These are phyloP conservation scores for Ophiorrhiza pumila DNA, from an alignment of 257 asterid genomes.

Conservation along the genomic window DNA sequence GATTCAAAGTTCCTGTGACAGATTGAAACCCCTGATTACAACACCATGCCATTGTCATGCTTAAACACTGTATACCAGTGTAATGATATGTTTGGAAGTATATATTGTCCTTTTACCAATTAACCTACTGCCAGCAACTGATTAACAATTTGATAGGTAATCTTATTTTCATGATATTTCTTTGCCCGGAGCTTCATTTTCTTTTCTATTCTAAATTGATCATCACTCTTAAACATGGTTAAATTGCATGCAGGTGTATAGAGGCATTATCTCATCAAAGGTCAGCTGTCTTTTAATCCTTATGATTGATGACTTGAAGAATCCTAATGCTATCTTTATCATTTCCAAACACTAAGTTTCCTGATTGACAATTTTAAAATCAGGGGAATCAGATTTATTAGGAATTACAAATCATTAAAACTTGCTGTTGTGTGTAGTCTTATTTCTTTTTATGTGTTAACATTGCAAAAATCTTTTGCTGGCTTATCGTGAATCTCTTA, in stretches of 20 bases:
- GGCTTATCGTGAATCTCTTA: no score
- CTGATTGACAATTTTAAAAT: neutral
- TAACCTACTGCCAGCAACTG: neutral
- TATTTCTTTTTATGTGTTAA: no score
- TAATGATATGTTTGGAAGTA: neutral
- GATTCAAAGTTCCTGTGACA: neutral
- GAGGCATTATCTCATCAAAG: conserved; percentile 3
- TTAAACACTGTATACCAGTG: neutral
- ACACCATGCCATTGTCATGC: neutral
- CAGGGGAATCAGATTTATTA: no score
- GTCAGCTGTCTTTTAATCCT: neutral
- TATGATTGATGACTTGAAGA: neutral
- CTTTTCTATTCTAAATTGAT: neutral
- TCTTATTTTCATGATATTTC: no score
- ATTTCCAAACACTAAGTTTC: neutral
- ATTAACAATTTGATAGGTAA: no score
- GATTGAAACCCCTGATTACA: neutral
- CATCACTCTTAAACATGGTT: neutral
- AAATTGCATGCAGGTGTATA: conserved; percentile 2
- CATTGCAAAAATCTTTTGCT: no score
- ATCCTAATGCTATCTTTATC: no score
- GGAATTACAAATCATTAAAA: neutral
- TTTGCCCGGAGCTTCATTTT: neutral
- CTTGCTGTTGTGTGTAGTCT: no score
- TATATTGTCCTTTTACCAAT: neutral